These are phyloP conservation scores for Zygnema circumcarinatum DNA, from an alignment of 139 green algal genomes.

Conservation along the genomic window DNA sequence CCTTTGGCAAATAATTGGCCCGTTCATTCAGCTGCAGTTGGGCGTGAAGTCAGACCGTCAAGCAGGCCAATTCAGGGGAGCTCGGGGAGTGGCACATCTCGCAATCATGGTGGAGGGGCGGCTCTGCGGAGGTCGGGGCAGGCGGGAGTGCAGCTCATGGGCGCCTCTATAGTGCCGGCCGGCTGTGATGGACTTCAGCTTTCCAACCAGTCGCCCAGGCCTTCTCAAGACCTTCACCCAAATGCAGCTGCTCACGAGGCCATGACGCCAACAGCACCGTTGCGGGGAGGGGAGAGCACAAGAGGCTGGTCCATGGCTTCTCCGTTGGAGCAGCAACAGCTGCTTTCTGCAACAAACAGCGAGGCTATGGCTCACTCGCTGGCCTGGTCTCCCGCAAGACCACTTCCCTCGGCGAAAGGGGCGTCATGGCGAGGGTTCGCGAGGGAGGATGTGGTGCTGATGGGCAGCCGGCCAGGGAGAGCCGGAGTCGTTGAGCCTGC, in stretches of 20 bases:
- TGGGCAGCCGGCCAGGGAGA: background rate
- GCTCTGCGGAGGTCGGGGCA: background rate
- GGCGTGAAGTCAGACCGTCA: too few relatives aligned
- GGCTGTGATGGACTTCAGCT: background rate
- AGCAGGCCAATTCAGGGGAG: too few relatives aligned
- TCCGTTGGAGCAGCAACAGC: background rate
- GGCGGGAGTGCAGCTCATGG: background rate
- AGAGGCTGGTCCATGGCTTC: background rate
- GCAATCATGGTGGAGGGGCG: background rate
- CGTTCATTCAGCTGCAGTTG: too few relatives aligned
- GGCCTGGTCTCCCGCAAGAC: background rate
- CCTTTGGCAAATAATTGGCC: too few relatives aligned
- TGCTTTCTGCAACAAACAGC: background rate
- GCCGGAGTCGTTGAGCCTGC: background rate
- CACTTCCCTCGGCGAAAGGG: background rate
- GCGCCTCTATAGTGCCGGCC: background rate
- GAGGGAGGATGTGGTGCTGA: background rate
- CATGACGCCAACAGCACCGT: too few relatives aligned
- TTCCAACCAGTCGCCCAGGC: too few relatives aligned
- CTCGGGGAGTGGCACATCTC: background rate
- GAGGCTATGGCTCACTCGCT: background rate
- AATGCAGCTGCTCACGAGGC: background rate
- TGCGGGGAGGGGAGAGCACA: background rate
- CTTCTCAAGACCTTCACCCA: background rate
- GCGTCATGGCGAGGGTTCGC: background rate